Conservation (phyloP, 805 yeast genomes). For the Ascoidea rubescens region DNA sequence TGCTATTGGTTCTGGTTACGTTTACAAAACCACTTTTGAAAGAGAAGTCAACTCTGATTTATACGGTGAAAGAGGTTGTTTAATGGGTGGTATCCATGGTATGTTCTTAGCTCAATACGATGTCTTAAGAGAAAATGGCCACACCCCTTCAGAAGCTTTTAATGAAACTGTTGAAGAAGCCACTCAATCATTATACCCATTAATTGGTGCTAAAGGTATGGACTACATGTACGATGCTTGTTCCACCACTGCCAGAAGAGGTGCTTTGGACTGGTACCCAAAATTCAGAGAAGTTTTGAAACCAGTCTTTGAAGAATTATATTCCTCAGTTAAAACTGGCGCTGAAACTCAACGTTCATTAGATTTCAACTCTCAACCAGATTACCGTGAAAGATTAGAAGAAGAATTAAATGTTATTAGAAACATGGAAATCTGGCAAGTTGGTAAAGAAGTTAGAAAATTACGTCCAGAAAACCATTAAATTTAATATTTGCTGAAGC, state of each 20-base stretch:
- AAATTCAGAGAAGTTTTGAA: constrained; percentile 96
- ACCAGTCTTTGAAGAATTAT: constrained; percentile 95
- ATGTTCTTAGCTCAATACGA: constrained; percentile 99
- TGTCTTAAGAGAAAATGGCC: constrained; percentile 98
- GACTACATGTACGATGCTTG: constrained; percentile 99
- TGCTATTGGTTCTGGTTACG: constrained; percentile 99
- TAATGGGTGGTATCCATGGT: constrained; percentile 99
- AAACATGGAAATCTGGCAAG: constrained; percentile 98
- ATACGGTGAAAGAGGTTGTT: constrained; percentile 99
- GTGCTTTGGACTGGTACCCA: constrained; percentile 99
- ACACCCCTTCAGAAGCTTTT: constrained; percentile 99
- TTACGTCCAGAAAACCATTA: constrained; percentile 98
- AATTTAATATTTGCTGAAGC: constrained; percentile 8
- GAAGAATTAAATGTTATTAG: constrained; percentile 86
- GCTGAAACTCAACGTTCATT: constrained; percentile 95
- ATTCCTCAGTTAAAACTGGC: constrained; percentile 92
- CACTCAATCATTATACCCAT: constrained; percentile 97
- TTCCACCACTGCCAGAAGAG: constrained; percentile 99
- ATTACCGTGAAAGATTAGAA: constrained; percentile 95
- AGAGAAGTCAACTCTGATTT: constrained; percentile 98
- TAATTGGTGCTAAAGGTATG: constrained; percentile 99
- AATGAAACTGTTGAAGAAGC: constrained; percentile 99
- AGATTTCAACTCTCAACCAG: constrained; percentile 96
- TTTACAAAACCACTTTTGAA: constrained; percentile 98
- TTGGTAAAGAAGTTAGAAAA: constrained; percentile 99